Base-by-base conservation (phyloP, 176 grass and related monocot genomes). In the Rhynchospora tenuis region DNA sequence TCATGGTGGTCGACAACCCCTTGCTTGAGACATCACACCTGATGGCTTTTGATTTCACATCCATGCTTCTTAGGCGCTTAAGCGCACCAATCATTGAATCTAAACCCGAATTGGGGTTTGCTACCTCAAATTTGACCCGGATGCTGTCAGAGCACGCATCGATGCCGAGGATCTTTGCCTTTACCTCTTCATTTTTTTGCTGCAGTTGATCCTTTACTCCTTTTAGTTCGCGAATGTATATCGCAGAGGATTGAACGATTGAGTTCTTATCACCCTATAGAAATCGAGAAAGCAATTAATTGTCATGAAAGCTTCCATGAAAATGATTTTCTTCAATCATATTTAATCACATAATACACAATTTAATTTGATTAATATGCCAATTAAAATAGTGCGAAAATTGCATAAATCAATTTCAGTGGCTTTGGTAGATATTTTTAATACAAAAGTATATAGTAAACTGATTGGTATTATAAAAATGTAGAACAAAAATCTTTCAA, bases 31-130 rank as follows among this genome's bases (percentile, higher is more conserved):
- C 12, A 56, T 19, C 59, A 0, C 89, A 90, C 0, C 86, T 81
- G 50, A 98, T 90, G 27, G 84, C 64, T 29, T 84, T 90, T 3
- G 89, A 81, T 86, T 87, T 95, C 10, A 90, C 96, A 54, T 89
- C 87, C 93, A 95, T 95, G 61, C 71, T 58, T 84, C 81, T 91
- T 59, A 99, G 86, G 13, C 91, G 70, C 22, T 59, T 38, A 64
- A 99, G 93, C 0, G 89, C 96, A 0, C 75, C 91, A 64, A 95
- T 93, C 93, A 99, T 89, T 42, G 91, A 95, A 76, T 93, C 88
- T 23, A 93, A 3, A n/a, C 88, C 83, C 0, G 93, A 93, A 19
- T 88, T 84, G 0, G 88, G 91, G 66, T 90, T 86, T 12, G 87
- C 88, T 1, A 93, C 91, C 80, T 90, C 81, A 74, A 95, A 92